These are phyloP conservation scores for Spergularia marina DNA, from an alignment of 148 eudicot species.

Conservation along the genomic window DNA sequence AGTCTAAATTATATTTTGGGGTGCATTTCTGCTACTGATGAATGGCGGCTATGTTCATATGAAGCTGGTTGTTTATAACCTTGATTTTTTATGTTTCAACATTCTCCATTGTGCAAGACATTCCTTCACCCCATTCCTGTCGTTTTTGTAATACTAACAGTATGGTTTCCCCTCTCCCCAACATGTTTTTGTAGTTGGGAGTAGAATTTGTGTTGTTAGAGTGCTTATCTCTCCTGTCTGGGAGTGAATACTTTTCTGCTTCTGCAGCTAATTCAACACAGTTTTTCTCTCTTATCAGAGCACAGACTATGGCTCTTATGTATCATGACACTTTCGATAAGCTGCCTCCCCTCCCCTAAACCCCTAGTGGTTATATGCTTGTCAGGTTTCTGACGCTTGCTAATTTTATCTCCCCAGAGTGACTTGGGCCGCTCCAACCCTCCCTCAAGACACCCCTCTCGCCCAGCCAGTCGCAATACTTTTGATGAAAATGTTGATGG, in stretches of 20 bases:
- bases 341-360: background rate
- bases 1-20: background rate
- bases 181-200: too few species aligned
- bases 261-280: background rate
- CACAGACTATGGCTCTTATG: background rate
- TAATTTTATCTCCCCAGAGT: constrained; percentile 43
- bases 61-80: background rate
- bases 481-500: constrained; percentile 58
- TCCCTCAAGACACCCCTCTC: constrained; percentile 75
- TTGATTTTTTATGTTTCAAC: background rate
- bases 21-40: background rate
- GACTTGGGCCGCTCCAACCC: constrained; percentile 67
- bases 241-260: background rate
- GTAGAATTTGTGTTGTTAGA: background rate
- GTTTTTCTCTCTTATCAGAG: background rate
- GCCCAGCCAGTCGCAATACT: constrained; percentile 86
- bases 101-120: background rate
- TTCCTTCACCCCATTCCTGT: background rate
- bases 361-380: background rate
- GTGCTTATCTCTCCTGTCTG: background rate
- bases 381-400: background rate
- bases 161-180: too few species aligned
- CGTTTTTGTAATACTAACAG: background rate
- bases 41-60: background rate
- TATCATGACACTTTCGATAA: background rate